These are phyloP conservation scores for Sophora flavescens DNA, from an alignment of 306 rosid genomes.

Conservation along the genomic window DNA sequence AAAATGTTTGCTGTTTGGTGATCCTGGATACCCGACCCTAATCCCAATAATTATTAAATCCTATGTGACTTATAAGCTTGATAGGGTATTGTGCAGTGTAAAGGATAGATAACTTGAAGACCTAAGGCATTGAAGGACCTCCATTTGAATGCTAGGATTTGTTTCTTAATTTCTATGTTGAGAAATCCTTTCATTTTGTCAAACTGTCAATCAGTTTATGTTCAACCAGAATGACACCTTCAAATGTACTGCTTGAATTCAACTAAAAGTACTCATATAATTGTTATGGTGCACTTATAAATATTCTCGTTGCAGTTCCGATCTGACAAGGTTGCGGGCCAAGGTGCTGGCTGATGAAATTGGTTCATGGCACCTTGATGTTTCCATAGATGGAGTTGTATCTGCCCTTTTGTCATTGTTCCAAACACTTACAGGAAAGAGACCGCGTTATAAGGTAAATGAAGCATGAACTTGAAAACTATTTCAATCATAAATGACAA, in stretches of 20 bases:
- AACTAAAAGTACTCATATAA: slow-evolving; percentile 9
- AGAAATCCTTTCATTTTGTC: slow-evolving; percentile 33
- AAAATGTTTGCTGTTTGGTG: too few relatives aligned
- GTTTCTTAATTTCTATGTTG: not conserved
- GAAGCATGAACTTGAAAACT: slow-evolving; percentile 28
- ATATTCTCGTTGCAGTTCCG: slow-evolving; percentile 72
- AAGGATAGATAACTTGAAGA: slow-evolving; percentile 1
- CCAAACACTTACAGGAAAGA: slow-evolving; percentile 85
- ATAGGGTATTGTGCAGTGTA: slow-evolving; percentile 19
- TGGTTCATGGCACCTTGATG: slow-evolving; percentile 97
- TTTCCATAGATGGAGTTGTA: slow-evolving; percentile 82
- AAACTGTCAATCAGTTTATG: slow-evolving; percentile 12
- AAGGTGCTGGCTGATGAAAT: slow-evolving; percentile 86
- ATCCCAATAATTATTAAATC: too few relatives aligned
- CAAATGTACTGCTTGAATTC: slow-evolving; percentile 25
- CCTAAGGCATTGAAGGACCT: not conserved
- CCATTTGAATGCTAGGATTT: slow-evolving; percentile 20
- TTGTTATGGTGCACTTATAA: slow-evolving; percentile 23
- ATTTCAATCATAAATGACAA: slow-evolving; percentile 29
- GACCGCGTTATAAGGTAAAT: slow-evolving; percentile 80
- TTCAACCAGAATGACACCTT: slow-evolving; percentile 24
- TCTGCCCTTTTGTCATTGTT: slow-evolving; percentile 77
- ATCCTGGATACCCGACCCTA: too few relatives aligned
- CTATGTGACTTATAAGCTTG: slow-evolving; percentile 11
- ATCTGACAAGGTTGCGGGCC: slow-evolving; percentile 73